Base-by-base conservation (phyloP, 1,139 yeast genomes). In the Torulaspora globosa region DNA sequence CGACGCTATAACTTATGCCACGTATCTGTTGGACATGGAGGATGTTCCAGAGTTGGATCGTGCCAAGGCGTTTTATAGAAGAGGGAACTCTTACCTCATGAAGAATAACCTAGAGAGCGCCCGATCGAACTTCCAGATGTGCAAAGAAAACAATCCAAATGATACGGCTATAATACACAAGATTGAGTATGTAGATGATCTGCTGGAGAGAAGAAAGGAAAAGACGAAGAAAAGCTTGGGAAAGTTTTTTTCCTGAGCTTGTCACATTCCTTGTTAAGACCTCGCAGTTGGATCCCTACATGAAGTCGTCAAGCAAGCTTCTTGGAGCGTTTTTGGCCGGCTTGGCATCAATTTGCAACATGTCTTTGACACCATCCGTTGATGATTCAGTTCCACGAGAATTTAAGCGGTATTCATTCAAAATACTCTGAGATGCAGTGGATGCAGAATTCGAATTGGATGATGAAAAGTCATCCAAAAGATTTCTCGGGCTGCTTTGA, bases 11-110 rank as follows among this genome's bases (percentile, higher is more conserved):
- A 77, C 75, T 49, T 84, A 77, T 59, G 71, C 82, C 3, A 69
- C 74, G 0, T 83, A 70, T 56, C 59, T 83, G 21, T 58, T 84
- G 19, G 90, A 82, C 24, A 66, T 76, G 69, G 71, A 69, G 18
- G 42, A 49, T 27, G 59, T 69, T 41, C 52, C 66, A 41, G 39
- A 55, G 14, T 32, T 70, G 39, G 90, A 84, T 45, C 66, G 64
- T 51, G 83, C 87, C 1, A 84, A 84, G 62, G 81, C 82, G 0
- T 69, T 72, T 48, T 84, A 73, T 60, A 73, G 94, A 64, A 71
- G 73, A 49, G 90, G 86, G 0, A 67, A 71, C 41, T 75, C 84
- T 1, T 66, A 70, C 31, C 50, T 65, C 1, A 71, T 69, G 4
- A 57, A 73, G 49, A 75, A 70, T 23, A 74, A 76, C 53, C 71